Evolutionary conservation across 1,139 yeast species (phyloP), one percentile per base, ranked within the genome.

Genomic region (Magnusiomyces tetraspermus): DNA sequence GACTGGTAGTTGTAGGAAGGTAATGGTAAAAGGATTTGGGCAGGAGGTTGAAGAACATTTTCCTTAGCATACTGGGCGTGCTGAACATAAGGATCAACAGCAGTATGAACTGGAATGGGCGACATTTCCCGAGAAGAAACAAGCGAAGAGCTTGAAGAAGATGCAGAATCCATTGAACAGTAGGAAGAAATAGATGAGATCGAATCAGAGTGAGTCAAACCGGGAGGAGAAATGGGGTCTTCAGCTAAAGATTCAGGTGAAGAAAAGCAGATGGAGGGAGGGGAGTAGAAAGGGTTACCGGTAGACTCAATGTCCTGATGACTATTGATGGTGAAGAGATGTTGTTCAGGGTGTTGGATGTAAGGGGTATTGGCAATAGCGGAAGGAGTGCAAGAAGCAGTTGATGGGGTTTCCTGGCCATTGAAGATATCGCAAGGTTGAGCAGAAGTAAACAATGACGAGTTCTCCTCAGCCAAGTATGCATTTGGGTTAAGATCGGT

Each of bases 61-160:
- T 28, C 22, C 2, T 22, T 21, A 30, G 22, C 37, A 4, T 17
- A 37, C 24, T 44, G 47, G 33, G 11, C 11, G 11, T 28, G 33
- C 33, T 28, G 33, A 11, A 28, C 33, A 28, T 11, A 28, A 6
- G 33, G 33, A 28, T 28, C 33, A 28, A 11, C 33, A 28, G n/a
- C n/a, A n/a, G n/a, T n/a, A n/a, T n/a, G n/a, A n/a, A n/a, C n/a
- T n/a, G 31, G 43, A 28, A 19, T 21, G 6, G 56, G 56, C 2
- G 56, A 51, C 40, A 53, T 53, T n/a, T 53, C 46, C 13, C 53
- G 42, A 6, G 56, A 53, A 8, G 55, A 53, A 46, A 51, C 53
- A 46, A 53, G 47, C 21, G 53, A 50, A n/a, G 55, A 53, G 37
- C 46, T 46, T 23, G 55, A 50, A 24, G 50, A 51, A 1, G 55